Evolutionary conservation across 192 early-diverging fungal species (phyloP).

Genomic region (Piromyces finnis): DNA sequence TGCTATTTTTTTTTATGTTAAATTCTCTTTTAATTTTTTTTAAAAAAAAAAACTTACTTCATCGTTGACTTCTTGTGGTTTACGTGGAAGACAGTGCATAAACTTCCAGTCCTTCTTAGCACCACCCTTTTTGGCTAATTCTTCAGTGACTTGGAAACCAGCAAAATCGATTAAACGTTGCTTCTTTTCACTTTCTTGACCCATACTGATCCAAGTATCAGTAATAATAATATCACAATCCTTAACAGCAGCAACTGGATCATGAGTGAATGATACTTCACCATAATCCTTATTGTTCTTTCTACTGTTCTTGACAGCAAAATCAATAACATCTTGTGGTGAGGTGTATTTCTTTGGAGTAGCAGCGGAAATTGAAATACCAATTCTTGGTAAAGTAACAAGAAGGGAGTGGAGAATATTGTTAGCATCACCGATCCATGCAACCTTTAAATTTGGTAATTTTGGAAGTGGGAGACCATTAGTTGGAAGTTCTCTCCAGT

Average conservation of each 20-base stretch:
- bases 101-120: conserved; percentile 86
- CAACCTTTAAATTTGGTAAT: conserved; percentile 55
- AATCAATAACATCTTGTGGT: conserved; percentile 44
- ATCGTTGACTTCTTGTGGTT: conserved; percentile 92
- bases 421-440: conserved; percentile 98
- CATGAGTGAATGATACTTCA: conserved; percentile 25
- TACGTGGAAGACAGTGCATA: conserved; percentile 97
- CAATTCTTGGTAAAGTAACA: conserved; percentile 73
- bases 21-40: too few relatives aligned
- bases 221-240: conserved; percentile 82
- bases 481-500: not conserved
- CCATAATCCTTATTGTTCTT: conserved; percentile 17
- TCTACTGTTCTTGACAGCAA: conserved; percentile 43
- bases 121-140: conserved; percentile 59
- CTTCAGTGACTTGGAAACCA: conserved; percentile 70
- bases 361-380: conserved; percentile 60
- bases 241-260: conserved; percentile 56
- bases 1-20: too few relatives aligned
- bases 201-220: conserved; percentile 99
- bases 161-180: conserved; percentile 60
- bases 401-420: conserved; percentile 87
- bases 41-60: conserved; percentile 44
- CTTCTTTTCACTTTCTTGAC: conserved; percentile 80
- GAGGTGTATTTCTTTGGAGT: conserved; percentile 68
- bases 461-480: conserved; percentile 15